A percentile compares a stretch with the other conserved stretches of the same genome.
Conservation (phyloP, 179 eudicot species). For the Vitellaria paradoxa region DNA sequence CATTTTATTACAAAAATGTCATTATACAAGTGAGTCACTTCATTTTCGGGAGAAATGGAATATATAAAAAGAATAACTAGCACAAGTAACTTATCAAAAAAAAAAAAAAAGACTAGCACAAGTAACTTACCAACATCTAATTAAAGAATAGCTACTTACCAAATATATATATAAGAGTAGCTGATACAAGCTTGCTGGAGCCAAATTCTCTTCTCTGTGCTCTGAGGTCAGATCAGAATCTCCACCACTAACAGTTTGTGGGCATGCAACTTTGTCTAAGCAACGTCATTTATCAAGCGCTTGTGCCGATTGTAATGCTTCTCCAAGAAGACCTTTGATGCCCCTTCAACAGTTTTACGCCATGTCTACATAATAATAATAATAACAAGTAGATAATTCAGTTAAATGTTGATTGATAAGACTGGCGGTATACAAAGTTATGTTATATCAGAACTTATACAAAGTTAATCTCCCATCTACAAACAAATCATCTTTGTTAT, state of each 20-base stretch:
- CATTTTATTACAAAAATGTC: too few relatives aligned
- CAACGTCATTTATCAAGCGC: slow-evolving; percentile 54
- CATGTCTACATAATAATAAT: slow-evolving; percentile 47
- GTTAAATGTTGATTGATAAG: too few relatives aligned
- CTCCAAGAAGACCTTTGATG: slow-evolving; percentile 80
- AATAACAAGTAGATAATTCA: background rate
- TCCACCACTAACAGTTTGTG: background rate
- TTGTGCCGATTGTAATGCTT: slow-evolving; percentile 75
- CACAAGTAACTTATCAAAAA: too few relatives aligned
- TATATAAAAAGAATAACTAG: too few relatives aligned
- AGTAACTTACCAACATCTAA: too few relatives aligned
- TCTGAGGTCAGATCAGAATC: slow-evolving; percentile 4
- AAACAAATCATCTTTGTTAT: background rate
- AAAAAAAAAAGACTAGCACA: too few relatives aligned
- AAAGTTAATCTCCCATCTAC: too few relatives aligned
- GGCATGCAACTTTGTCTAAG: background rate
- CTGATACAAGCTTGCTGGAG: background rate
- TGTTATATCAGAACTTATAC: background rate
- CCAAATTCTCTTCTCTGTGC: background rate
- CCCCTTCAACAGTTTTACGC: slow-evolving; percentile 75
- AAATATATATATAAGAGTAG: background rate
- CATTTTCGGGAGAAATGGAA: too few relatives aligned
- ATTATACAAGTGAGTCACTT: too few relatives aligned
- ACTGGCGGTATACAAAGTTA: too few relatives aligned
- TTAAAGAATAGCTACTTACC: too few relatives aligned